phyloP scores from a whole-genome alignment of 2,329 filamentous ascomycete genomes.

The Stachybotrys chartarum region DNA sequence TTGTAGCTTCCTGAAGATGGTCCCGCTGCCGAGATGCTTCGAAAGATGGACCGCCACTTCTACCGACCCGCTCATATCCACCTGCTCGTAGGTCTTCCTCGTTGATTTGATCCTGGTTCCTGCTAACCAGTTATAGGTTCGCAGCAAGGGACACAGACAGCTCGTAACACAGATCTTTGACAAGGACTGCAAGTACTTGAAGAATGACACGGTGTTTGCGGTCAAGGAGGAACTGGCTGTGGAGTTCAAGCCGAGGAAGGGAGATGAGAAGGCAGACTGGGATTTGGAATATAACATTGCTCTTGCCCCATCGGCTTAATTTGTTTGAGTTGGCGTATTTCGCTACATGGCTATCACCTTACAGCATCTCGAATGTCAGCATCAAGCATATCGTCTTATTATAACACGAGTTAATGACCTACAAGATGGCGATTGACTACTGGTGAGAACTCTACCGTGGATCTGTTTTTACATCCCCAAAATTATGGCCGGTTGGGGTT shows the following conservation, averaged over 20 bases:
- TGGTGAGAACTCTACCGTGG: too few relatives aligned
- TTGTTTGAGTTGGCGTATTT: background rate
- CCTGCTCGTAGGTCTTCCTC: slow-evolving; percentile 24
- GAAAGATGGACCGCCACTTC: slow-evolving; percentile 46
- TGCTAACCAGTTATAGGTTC: too few relatives aligned
- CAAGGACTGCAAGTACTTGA: slow-evolving; percentile 53
- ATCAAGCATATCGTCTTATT: too few relatives aligned
- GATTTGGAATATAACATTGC: slow-evolving; percentile 57
- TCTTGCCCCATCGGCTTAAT: slow-evolving; percentile 20
- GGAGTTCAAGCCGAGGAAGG: slow-evolving; percentile 28
- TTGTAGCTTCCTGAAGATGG: slow-evolving; percentile 36
- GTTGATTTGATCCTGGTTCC: slow-evolving; percentile 6
- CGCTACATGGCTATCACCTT: too few relatives aligned
- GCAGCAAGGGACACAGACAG: slow-evolving; percentile 53
- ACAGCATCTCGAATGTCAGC: too few relatives aligned
- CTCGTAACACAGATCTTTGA: slow-evolving; percentile 73
- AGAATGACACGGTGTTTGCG: slow-evolving; percentile 44
- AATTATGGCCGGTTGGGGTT: too few relatives aligned
- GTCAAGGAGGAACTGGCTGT: slow-evolving; percentile 44
- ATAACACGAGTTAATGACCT: too few relatives aligned
- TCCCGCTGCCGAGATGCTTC: slow-evolving; percentile 44
- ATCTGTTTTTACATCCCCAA: too few relatives aligned
- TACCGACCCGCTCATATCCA: slow-evolving; percentile 55
- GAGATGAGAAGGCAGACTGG: slow-evolving; percentile 40
- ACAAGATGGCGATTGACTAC: too few relatives aligned